Evolutionary conservation across 2,329 filamentous ascomycete genomes (phyloP).

Genomic region (Neonectria hederae): DNA sequence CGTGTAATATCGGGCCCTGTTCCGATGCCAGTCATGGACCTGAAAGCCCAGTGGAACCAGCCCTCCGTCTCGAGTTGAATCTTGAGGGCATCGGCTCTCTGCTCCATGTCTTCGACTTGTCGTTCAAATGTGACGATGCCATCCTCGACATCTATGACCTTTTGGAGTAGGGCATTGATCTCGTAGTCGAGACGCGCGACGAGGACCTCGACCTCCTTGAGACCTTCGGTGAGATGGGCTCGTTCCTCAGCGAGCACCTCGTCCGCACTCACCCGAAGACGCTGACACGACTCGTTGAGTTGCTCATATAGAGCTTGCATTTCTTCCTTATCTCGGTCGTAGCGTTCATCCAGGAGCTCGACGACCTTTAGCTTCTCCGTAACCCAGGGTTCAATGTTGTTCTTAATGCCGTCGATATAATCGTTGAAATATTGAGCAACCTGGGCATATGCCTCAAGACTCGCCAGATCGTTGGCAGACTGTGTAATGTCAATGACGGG

Average conservation of each 20-base stretch:
- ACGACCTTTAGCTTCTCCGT: slow-evolving; percentile 64
- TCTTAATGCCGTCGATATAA: slow-evolving; percentile 61
- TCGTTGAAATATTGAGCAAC: slow-evolving; percentile 65
- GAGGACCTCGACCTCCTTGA: slow-evolving; percentile 82
- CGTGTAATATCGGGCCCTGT: slow-evolving; percentile 66
- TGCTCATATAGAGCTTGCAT: slow-evolving; percentile 75
- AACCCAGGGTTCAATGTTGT: slow-evolving; percentile 69
- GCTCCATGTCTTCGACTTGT: slow-evolving; percentile 78
- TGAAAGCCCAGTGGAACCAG: slow-evolving; percentile 71
- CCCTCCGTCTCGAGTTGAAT: slow-evolving; percentile 70
- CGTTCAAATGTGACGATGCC: slow-evolving; percentile 81
- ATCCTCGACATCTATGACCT: slow-evolving; percentile 88
- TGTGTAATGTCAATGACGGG: slow-evolving; percentile 58
- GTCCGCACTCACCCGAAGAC: slow-evolving; percentile 72
- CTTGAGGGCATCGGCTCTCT: slow-evolving; percentile 69
- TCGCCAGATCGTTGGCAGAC: slow-evolving; percentile 37
- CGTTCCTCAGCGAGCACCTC: slow-evolving; percentile 77
- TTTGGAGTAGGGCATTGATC: slow-evolving; percentile 79
- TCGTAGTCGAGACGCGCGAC: slow-evolving; percentile 93
- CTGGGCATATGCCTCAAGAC: slow-evolving; percentile 54
- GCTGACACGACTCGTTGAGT: slow-evolving; percentile 74
- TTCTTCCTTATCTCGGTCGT: slow-evolving; percentile 70
- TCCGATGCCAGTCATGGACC: slow-evolving; percentile 68
- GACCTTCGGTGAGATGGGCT: slow-evolving; percentile 71
- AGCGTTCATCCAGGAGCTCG: slow-evolving; percentile 67